phyloP scores from a whole-genome alignment of 1,284 basidiomycete species.

The Cryptococcus deneoformans region DNA sequence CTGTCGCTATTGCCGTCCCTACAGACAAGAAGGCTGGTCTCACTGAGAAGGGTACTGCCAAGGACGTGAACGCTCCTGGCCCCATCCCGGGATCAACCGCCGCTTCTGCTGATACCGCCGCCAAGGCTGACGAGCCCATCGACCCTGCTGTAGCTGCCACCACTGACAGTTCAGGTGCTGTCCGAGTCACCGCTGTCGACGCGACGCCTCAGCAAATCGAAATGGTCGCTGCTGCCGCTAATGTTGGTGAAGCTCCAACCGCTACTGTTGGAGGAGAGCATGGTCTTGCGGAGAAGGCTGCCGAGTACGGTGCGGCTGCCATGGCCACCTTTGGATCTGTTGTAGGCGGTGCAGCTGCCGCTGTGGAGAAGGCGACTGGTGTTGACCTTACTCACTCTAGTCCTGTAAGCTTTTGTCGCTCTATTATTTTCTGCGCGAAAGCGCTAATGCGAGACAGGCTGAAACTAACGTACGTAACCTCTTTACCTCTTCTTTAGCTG shows the following conservation, averaged over 20 bases:
- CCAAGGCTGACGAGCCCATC: neutral
- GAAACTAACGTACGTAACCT: constrained; percentile 5
- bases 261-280: constrained; percentile 14
- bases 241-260: constrained; percentile 28
- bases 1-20: neutral
- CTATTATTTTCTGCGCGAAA: neutral
- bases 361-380: constrained; percentile 39
- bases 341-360: constrained; percentile 23
- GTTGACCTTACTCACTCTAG: constrained; percentile 37
- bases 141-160: neutral
- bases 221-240: constrained; percentile 28
- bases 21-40: neutral
- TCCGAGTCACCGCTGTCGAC: constrained; percentile 5
- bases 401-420: constrained; percentile 29
- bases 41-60: neutral
- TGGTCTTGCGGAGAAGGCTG: constrained; percentile 21
- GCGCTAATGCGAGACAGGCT: neutral
- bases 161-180: constrained; percentile 3
- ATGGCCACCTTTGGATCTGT: constrained; percentile 30
- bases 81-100: neutral
- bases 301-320: constrained; percentile 27
- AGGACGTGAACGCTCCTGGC: neutral
- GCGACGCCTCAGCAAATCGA: constrained; percentile 18
- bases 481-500: constrained; percentile 13
- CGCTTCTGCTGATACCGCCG: neutral